These are phyloP conservation scores for Arthrobotrys iridis DNA, from an alignment of 2,329 filamentous ascomycete genomes.

Conservation along the genomic window DNA sequence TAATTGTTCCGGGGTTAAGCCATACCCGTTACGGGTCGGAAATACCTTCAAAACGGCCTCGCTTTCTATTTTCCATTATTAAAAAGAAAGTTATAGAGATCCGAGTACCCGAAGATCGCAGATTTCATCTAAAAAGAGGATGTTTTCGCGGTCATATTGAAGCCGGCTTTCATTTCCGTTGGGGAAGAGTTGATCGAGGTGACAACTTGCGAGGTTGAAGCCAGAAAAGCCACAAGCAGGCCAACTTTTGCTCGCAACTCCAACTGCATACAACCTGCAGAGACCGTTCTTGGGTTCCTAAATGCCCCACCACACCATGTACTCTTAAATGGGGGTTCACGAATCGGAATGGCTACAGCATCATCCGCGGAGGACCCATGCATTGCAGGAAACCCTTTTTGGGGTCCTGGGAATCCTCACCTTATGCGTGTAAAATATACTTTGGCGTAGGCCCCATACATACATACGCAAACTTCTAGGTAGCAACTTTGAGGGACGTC, in stretches of 20 bases:
- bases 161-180: slow-evolving; percentile 32
- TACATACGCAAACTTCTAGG: neutral
- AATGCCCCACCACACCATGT: slow-evolving; percentile 32
- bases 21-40: neutral
- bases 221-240: slow-evolving; percentile 12
- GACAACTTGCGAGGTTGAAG: neutral
- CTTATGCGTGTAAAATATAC: neutral
- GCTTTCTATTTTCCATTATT: slow-evolving; percentile 5
- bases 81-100: neutral
- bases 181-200: slow-evolving; percentile 2
- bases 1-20: neutral
- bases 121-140: slow-evolving; percentile 9
- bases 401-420: slow-evolving; percentile 7
- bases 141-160: slow-evolving; percentile 17
- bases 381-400: slow-evolving; percentile 20
- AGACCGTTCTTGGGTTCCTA: slow-evolving; percentile 2
- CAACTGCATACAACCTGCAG: slow-evolving; percentile 9
- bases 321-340: slow-evolving; percentile 49
- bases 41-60: slow-evolving; percentile 9
- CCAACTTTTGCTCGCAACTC: slow-evolving; percentile 16
- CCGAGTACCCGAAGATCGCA: neutral
- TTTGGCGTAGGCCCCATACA: slow-evolving; percentile 1
- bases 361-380: slow-evolving; percentile 46
- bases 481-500: neutral
- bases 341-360: slow-evolving; percentile 49